These are phyloP conservation scores for Mucor irregularis DNA, from an alignment of 371 early-diverging fungal species.

Conservation along the genomic window DNA sequence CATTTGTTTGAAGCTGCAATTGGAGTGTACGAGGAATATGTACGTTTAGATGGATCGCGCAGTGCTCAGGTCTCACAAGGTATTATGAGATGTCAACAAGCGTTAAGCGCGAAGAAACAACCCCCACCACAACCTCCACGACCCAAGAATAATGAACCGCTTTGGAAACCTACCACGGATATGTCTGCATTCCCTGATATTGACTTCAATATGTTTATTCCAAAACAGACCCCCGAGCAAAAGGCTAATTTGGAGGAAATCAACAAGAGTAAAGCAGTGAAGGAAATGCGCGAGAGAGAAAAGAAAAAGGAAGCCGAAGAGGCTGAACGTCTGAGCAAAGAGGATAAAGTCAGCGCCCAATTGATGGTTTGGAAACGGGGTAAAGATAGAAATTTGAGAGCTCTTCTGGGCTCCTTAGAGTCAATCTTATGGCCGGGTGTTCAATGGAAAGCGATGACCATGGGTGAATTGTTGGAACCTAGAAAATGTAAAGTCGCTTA, in stretches of 20 bases:
- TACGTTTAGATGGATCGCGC: conserved; percentile 42
- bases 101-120: conserved; percentile 13
- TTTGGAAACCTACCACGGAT: neutral
- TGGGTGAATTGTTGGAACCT: conserved; percentile 85
- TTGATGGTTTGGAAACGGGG: conserved; percentile 76
- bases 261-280: conserved; percentile 56
- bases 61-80: conserved; percentile 55
- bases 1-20: conserved; percentile 82
- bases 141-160: neutral
- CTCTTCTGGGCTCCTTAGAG: conserved; percentile 84
- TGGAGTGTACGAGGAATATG: conserved; percentile 61
- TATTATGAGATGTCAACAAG: conserved; percentile 38
- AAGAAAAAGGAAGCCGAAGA: conserved; percentile 75
- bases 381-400: conserved; percentile 91
- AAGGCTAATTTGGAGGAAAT: conserved; percentile 25
- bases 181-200: no score
- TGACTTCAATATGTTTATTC: conserved; percentile 10
- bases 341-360: conserved; percentile 78
- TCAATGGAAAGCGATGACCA: no score
- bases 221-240: neutral
- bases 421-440: conserved; percentile 77
- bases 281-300: conserved; percentile 73
- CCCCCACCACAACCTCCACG: neutral
- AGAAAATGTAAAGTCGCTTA: conserved; percentile 88
- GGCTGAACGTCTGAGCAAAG: conserved; percentile 67